Conservation (phyloP, 495 filamentous ascomycete genomes). For the Penicillium chermesinum region DNA sequence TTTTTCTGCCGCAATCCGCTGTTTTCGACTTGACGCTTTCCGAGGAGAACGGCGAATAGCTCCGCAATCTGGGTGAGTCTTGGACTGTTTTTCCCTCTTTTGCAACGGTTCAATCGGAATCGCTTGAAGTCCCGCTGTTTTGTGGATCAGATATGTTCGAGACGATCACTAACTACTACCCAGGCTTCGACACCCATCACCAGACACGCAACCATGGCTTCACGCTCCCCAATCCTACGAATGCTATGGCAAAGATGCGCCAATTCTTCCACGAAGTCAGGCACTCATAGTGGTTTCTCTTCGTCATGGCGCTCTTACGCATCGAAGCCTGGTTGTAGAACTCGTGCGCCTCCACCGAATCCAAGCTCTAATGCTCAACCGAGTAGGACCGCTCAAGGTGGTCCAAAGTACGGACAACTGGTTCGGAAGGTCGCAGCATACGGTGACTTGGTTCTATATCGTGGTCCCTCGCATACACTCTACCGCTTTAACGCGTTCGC, state of each 20-base stretch:
- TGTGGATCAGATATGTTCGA: background rate
- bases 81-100: background rate
- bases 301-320: slow-evolving; percentile 32
- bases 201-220: slow-evolving; percentile 26
- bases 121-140: background rate
- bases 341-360: slow-evolving; percentile 2
- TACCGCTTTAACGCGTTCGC: slow-evolving; percentile 18
- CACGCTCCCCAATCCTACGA: slow-evolving; percentile 24
- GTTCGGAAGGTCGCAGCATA: slow-evolving; percentile 34
- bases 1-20: slow-evolving; percentile 41
- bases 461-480: slow-evolving; percentile 55
- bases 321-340: slow-evolving; percentile 19
- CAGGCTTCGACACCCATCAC: background rate
- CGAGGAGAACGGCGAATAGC: slow-evolving; percentile 19
- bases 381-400: background rate
- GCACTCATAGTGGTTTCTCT: slow-evolving; percentile 5
- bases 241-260: slow-evolving; percentile 27
- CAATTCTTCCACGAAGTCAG: slow-evolving; percentile 10
- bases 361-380: background rate
- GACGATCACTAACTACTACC: background rate
- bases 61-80: slow-evolving; percentile 11
- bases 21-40: slow-evolving; percentile 22
- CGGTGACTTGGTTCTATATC: slow-evolving; percentile 50
- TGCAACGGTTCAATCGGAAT: background rate
- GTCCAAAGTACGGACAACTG: slow-evolving; percentile 18